Evolutionary conservation across 495 filamentous ascomycete species (phyloP), one percentile per base, ranked within the genome.

Genomic region (Apodospora peruviana): DNA sequence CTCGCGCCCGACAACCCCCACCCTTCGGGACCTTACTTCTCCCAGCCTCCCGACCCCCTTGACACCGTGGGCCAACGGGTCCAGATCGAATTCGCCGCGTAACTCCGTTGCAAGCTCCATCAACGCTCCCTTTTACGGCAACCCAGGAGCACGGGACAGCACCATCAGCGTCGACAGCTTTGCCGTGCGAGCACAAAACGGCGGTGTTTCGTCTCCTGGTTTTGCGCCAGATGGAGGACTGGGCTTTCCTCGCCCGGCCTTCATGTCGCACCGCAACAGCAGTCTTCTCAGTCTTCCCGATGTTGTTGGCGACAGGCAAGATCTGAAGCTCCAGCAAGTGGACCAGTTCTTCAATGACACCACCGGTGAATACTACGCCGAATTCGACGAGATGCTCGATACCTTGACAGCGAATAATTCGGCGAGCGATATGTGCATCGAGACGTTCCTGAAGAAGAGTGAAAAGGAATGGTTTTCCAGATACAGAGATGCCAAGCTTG

Each of bases 281-380:
- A 65, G 60, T 47, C 58, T 58, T 5, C 80, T 57, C 61, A 78
- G 47, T 62, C 73, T 77, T 37, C 71, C 76, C 24, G 77, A 76
- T 1, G 75, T 86, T 5, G 72, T 82, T 14, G 80, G 80, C 12
- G 81, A 81, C 42, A 73, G 78, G 51, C 79, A 78, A 21, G 80
- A 86, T 50, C 79, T 78, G 55, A 69, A 75, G 56, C 72, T 85
- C 20, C 82, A 85, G 51, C 77, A 83, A 50, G 78, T 84, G 16
- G 77, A 83, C 50, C 81, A 81, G 21, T 81, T 78, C 67, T 86
- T 86, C 66, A 84, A 77, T n/a, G 83, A 86, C 58, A 70, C 75
- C 4, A 77, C 71, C 20, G 79, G 79, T 12, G 56, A 74, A 21
- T 85, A 79, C 62, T 77, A 78, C 19, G 61, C 71, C 20, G 66